A percentile compares a stretch with the other conserved stretches of the same genome.
phyloP scores from a whole-genome alignment of 371 early-diverging fungal species.

The Dichotomocladium elegans region DNA sequence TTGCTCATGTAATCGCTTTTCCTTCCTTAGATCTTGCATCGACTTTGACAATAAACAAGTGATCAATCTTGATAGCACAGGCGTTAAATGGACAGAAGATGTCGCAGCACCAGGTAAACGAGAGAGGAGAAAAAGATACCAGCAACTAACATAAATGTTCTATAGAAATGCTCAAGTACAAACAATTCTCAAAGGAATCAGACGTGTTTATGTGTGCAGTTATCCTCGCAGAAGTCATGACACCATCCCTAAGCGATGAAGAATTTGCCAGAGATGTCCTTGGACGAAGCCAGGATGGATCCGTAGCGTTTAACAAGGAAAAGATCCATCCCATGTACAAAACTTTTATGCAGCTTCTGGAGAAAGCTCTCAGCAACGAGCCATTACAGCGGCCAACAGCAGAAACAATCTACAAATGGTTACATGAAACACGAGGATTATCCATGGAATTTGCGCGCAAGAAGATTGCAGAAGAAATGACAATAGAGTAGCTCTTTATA shows the following conservation, averaged over 20 bases:
- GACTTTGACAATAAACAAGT: slow-evolving; percentile 3
- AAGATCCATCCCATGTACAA: slow-evolving; percentile 10
- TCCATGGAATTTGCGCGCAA: too few relatives aligned
- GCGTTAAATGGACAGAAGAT: slow-evolving; percentile 26
- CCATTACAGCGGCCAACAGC: background rate
- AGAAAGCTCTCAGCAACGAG: background rate
- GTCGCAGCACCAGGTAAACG: slow-evolving; percentile 30
- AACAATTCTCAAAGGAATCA: slow-evolving; percentile 21
- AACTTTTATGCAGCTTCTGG: background rate
- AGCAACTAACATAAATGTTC: background rate
- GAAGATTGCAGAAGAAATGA: too few relatives aligned
- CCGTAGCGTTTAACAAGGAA: slow-evolving; percentile 7
- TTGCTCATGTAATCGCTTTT: too few relatives aligned
- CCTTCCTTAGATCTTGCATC: too few relatives aligned
- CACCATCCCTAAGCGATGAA: slow-evolving; percentile 15
- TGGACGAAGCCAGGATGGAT: slow-evolving; percentile 3
- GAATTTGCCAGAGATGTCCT: slow-evolving; percentile 17
- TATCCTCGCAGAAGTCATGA: slow-evolving; percentile 27
- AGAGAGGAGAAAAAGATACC: background rate
- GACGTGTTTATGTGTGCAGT: slow-evolving; percentile 37
- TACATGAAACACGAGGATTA: background rate
- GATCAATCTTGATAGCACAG: slow-evolving; percentile 1
- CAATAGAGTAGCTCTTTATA: too few relatives aligned
- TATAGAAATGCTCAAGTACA: slow-evolving; percentile 19
- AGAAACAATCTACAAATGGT: background rate